phyloP scores from a whole-genome alignment of 148 eudicot genomes.

The Salicornia ramosissima region DNA sequence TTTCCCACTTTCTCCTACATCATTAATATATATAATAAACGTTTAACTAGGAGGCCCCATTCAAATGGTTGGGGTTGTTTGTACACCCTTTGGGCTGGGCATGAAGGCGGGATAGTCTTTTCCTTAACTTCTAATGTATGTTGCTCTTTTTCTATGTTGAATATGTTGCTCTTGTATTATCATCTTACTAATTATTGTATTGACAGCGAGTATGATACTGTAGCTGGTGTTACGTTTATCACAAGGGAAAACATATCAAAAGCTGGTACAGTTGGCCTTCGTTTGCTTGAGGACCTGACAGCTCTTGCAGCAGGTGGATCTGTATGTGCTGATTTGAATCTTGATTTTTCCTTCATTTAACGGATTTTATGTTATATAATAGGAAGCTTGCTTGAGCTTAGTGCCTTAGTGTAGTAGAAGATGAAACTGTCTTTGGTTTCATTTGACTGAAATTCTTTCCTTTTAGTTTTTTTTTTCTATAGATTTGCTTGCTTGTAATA shows the following conservation, averaged over 20 bases:
- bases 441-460: background rate
- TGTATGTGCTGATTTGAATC: conserved; percentile 72
- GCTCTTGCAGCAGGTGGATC: conserved; percentile 99
- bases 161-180: conserved; percentile 13
- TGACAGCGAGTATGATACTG: conserved; percentile 53
- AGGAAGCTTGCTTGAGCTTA: background rate
- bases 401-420: background rate
- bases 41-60: no score
- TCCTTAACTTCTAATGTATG: conserved; percentile 14
- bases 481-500: background rate
- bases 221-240: conserved; percentile 44
- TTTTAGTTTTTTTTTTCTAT: background rate
- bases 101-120: conserved; percentile 1
- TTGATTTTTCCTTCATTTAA: conserved; percentile 8
- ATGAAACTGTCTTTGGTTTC: conserved; percentile 1
- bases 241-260: conserved; percentile 71
- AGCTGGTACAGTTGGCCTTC: conserved; percentile 79
- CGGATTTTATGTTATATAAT: conserved; percentile 11
- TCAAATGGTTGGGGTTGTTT: no score
- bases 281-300: conserved; percentile 93
- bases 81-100: no score
- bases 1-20: no score
- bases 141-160: background rate
- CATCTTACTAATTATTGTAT: conserved; percentile 21
- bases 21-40: no score